These are phyloP conservation scores for Pythium rhizo-oryzae DNA, from an alignment of 352 stramenopile genomes.

Conservation along the genomic window DNA sequence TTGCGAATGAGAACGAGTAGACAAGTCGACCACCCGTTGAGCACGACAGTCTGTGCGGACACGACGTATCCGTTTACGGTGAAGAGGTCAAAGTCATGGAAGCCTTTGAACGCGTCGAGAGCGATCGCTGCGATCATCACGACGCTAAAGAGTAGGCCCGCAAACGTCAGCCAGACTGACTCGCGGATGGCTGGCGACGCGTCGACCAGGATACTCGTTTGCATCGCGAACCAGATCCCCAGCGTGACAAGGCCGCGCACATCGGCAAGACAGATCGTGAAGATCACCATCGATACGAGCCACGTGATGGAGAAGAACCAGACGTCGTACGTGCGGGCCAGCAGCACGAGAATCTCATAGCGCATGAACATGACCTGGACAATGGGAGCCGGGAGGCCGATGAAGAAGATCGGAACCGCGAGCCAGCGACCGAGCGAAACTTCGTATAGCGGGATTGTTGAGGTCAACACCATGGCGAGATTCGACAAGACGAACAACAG, in stretches of 20 bases:
- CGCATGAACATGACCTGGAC: slow-evolving; percentile 15
- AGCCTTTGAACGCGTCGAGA: background rate
- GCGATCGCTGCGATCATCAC: slow-evolving; percentile 8
- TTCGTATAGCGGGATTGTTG: background rate
- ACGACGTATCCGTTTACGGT: slow-evolving; percentile 13
- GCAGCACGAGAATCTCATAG: slow-evolving; percentile 26
- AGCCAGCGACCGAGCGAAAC: slow-evolving; percentile 1
- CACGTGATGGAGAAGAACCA: slow-evolving; percentile 37
- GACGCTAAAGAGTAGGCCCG: background rate
- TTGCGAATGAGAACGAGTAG: slow-evolving; percentile 36
- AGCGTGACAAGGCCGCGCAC: slow-evolving; percentile 18
- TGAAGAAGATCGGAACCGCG: slow-evolving; percentile 3
- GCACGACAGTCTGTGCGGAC: slow-evolving; percentile 16
- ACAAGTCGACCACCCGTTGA: slow-evolving; percentile 34
- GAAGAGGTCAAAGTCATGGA: slow-evolving; percentile 21
- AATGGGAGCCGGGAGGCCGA: slow-evolving; percentile 7
- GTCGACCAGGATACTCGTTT: slow-evolving; percentile 37
- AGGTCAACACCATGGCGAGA: background rate
- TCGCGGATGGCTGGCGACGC: slow-evolving; percentile 21
- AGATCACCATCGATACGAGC: slow-evolving; percentile 17
- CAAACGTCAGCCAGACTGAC: slow-evolving; percentile 13
- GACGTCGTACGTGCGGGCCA: slow-evolving; percentile 35
- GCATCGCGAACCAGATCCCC: slow-evolving; percentile 19
- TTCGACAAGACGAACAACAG: slow-evolving; percentile 1
- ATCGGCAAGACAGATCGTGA: slow-evolving; percentile 27